These are phyloP conservation scores for Chalciporus chontae DNA, from an alignment of 768 basidiomycete species.

Conservation along the genomic window DNA sequence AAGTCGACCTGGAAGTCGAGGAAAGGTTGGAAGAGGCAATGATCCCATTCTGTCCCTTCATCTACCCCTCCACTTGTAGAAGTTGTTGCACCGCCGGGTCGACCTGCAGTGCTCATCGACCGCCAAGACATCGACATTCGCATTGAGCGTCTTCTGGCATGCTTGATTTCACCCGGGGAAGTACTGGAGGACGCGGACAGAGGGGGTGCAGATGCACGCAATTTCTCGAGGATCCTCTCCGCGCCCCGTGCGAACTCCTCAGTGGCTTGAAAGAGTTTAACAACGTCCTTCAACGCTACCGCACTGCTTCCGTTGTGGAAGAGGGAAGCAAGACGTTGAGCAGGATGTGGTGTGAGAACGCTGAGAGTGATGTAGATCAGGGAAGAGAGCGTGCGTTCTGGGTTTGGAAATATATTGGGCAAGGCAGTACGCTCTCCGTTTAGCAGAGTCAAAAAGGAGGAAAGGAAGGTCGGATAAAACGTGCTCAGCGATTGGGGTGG, in stretches of 20 bases:
- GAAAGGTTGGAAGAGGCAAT: conserved; percentile 90
- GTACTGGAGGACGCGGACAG: conserved; percentile 21
- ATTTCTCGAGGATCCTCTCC: conserved; percentile 76
- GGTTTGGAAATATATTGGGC: conserved; percentile 85
- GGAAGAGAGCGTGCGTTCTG: conserved; percentile 67
- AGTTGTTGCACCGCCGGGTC: conserved; percentile 13
- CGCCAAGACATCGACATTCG: conserved; percentile 67
- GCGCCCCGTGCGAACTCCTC: conserved; percentile 78
- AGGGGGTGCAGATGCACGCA: conserved; percentile 38
- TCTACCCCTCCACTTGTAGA: conserved; percentile 6
- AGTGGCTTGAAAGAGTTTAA: conserved; percentile 65
- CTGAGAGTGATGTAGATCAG: conserved; percentile 83
- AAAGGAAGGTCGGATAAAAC: conserved; percentile 76
- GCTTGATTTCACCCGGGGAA: conserved; percentile 24
- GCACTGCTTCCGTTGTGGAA: conserved; percentile 59
- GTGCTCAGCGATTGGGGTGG: conserved; percentile 47
- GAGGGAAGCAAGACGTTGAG: conserved; percentile 72
- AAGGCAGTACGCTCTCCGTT: conserved; percentile 70
- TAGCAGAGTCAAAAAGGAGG: conserved; percentile 61
- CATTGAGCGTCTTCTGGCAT: conserved; percentile 51
- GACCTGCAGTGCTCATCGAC: conserved; percentile 29
- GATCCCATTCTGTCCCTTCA: conserved; percentile 72
- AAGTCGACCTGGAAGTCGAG: conserved; percentile 89
- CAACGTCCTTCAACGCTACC: conserved; percentile 62
- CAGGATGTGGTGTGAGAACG: conserved; percentile 74